Base-by-base conservation (phyloP, 305 asterid genomes). In the Withania somnifera region DNA sequence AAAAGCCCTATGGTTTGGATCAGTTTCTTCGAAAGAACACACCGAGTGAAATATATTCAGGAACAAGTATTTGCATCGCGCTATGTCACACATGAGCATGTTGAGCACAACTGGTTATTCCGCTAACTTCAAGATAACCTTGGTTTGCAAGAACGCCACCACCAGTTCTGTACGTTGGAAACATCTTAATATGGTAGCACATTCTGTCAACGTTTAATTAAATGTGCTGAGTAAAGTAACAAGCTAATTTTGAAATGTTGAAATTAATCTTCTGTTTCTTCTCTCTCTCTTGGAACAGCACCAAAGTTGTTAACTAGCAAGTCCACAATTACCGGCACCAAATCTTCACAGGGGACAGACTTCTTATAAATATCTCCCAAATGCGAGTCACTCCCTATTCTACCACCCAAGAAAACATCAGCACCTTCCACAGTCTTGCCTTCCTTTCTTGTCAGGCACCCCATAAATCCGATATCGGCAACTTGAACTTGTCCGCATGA, bases 381-480 rank as follows among this genome's bases (percentile, higher is more conserved):
- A 83, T 95, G 98, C 11, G 98, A 95, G 68, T 94, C 99, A 42
- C 97, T 90, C 78, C 99, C 99, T 22, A 95, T 93, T 81, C 92
- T 88, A 79, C 99, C 98, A 7, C 99, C 99, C 63, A 95, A 64
- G 78, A 83, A 95, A 13, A 95, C 97, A 19, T 95, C 97, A 0
- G 87, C 97, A 30, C 93, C 99, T 83, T 95, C 97, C 6, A 95
- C 98, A 3, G 84, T 30, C 24, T 93, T 94, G 77, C 97, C 97
- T 0, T 81, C 84, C 77, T 85, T 86, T 82, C 98, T 87, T 1
- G 99, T 85, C 96, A 91, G 83, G 89, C 99, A 95, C 54, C 99
- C 98, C 99, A 95, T 95, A 88, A 95, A 94, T 84, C 99, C 99
- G 11, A 95, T 93, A 84, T 95, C 99, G 0, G 98, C 99, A 53